phyloP scores from a whole-genome alignment of 139 green algal species.

The Chlamydomonas eustigma region DNA sequence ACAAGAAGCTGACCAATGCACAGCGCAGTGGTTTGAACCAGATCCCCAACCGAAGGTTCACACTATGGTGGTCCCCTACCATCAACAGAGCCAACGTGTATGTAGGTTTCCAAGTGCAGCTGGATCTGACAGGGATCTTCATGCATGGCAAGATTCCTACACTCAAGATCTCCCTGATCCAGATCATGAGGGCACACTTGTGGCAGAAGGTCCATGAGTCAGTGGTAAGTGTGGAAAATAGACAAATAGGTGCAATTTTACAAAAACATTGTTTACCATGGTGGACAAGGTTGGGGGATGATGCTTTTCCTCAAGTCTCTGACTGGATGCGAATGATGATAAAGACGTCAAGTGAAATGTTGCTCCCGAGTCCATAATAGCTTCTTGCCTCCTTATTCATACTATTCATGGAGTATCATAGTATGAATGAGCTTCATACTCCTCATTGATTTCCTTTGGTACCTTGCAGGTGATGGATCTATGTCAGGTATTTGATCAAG shows the following conservation, averaged over 20 bases:
- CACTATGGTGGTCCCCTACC: conserved; percentile 98
- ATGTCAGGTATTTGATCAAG: conserved; percentile 38
- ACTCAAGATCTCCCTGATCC: conserved; percentile 99
- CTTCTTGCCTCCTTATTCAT: no score
- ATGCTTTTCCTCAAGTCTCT: no score
- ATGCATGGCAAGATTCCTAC: conserved; percentile 99
- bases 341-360: no score
- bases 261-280: no score
- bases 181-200: conserved; percentile 99
- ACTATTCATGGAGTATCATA: no score
- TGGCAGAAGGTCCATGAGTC: conserved; percentile 99
- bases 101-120: conserved; percentile 98
- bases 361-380: no score
- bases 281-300: no score
- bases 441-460: no score
- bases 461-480: background rate
- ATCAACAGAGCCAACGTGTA: conserved; percentile 99
- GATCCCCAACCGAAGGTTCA: conserved; percentile 98
- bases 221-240: conserved; percentile 74
- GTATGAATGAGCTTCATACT: no score
- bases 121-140: conserved; percentile 99
- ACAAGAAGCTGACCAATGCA: conserved; percentile 99
- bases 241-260: no score
- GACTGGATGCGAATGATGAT: no score
- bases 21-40: conserved; percentile 97